phyloP scores from a whole-genome alignment of 2,329 filamentous ascomycete genomes.

The Mariannaea elegans region DNA sequence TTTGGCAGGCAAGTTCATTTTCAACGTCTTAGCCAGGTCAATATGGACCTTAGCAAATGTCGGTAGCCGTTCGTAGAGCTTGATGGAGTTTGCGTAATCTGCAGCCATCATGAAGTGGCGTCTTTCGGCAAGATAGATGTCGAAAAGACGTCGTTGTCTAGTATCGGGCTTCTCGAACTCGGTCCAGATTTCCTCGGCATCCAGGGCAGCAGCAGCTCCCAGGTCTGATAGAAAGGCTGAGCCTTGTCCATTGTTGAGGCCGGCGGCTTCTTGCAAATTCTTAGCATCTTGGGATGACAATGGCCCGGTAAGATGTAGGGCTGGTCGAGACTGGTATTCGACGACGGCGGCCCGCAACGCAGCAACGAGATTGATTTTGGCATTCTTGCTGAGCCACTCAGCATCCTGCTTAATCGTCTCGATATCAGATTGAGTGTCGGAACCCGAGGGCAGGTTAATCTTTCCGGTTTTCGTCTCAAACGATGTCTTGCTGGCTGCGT shows the following conservation, averaged over 20 bases:
- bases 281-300: slow-evolving; percentile 81
- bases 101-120: slow-evolving; percentile 72
- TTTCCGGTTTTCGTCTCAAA: slow-evolving; percentile 89
- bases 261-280: slow-evolving; percentile 78
- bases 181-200: slow-evolving; percentile 63
- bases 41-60: slow-evolving; percentile 41
- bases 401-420: slow-evolving; percentile 85
- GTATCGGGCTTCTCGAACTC: slow-evolving; percentile 70
- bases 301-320: slow-evolving; percentile 73
- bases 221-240: slow-evolving; percentile 65
- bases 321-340: slow-evolving; percentile 85
- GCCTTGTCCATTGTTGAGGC: slow-evolving; percentile 67
- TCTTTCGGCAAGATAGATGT: slow-evolving; percentile 76
- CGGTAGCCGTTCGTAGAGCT: slow-evolving; percentile 51
- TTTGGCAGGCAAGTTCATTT: slow-evolving; percentile 40
- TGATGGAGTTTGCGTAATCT: slow-evolving; percentile 63
- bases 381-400: slow-evolving; percentile 83
- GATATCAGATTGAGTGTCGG: slow-evolving; percentile 75
- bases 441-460: slow-evolving; percentile 79
- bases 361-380: slow-evolving; percentile 80
- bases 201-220: slow-evolving; percentile 54
- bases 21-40: slow-evolving; percentile 44
- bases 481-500: slow-evolving; percentile 69
- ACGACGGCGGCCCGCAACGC: slow-evolving; percentile 82
- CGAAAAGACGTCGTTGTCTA: slow-evolving; percentile 73